A percentile compares a stretch with the other conserved stretches of the same genome.
phyloP scores from a whole-genome alignment of 306 rosid species.

The Glycine latifolia region DNA sequence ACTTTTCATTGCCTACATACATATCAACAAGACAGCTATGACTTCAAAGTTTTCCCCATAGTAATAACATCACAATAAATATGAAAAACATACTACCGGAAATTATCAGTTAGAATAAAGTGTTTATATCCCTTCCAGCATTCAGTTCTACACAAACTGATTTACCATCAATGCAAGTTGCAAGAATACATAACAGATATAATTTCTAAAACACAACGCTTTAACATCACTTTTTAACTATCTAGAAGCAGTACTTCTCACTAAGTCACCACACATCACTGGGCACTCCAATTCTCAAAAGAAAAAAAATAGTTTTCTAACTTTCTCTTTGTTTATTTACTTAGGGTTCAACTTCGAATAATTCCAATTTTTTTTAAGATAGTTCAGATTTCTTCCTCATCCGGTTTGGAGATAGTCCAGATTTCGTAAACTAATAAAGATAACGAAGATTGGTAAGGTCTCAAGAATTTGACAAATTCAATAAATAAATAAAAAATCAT shows the following conservation, averaged over 20 bases:
- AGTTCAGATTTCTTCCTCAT: background rate
- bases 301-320: too few species aligned
- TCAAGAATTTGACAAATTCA: background rate
- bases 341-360: background rate
- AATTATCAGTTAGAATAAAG: too few species aligned
- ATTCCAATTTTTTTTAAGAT: background rate
- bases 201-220: too few species aligned
- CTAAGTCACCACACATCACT: conserved; percentile 19
- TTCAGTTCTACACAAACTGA: background rate
- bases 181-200: too few species aligned
- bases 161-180: background rate
- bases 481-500: background rate
- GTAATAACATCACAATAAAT: too few species aligned
- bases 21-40: background rate
- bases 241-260: background rate
- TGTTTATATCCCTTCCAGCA: background rate
- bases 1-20: background rate
- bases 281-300: conserved; percentile 14
- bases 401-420: background rate
- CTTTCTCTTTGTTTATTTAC: background rate
- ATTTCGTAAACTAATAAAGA: background rate
- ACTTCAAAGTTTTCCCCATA: background rate
- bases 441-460: background rate
- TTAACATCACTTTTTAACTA: background rate
- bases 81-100: too few species aligned